These are phyloP conservation scores for Trichoderma sp. DNA, from an alignment of 2,329 filamentous ascomycete genomes.

Conservation along the genomic window DNA sequence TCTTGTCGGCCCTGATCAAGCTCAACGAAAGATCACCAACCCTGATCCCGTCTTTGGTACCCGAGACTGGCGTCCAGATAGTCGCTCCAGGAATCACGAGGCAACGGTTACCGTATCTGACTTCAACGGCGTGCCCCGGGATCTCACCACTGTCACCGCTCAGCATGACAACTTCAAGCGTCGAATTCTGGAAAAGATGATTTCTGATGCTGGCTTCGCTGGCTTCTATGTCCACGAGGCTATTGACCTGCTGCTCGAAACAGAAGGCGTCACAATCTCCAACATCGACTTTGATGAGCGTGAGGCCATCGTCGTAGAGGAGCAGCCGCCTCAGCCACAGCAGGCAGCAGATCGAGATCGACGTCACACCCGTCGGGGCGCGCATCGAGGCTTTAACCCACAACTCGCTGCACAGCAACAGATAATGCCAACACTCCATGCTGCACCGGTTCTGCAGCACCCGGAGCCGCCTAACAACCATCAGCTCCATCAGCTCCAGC, in stretches of 20 bases:
- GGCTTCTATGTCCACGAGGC: conserved; percentile 36
- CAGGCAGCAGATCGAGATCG: neutral
- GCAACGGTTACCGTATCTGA: conserved; percentile 30
- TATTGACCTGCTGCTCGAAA: conserved; percentile 38
- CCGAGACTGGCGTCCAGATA: conserved; percentile 30
- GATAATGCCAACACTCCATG: neutral
- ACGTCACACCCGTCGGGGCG: neutral
- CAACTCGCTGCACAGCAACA: neutral
- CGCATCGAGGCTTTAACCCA: neutral
- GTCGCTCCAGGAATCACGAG: conserved; percentile 21
- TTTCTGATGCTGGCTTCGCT: conserved; percentile 39
- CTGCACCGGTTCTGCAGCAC: neutral
- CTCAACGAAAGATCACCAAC: conserved; percentile 45
- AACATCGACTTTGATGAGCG: conserved; percentile 39
- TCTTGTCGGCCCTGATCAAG: conserved; percentile 62
- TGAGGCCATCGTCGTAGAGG: neutral
- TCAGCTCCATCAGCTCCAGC: neutral
- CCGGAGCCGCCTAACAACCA: neutral
- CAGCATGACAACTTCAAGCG: conserved; percentile 35
- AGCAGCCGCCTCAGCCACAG: neutral
- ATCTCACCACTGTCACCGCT: conserved; percentile 28
- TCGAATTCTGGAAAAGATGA: conserved; percentile 40
- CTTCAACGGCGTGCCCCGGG: conserved; percentile 28
- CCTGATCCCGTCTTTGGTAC: conserved; percentile 40
- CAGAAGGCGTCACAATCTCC: conserved; percentile 35